These are phyloP conservation scores for Colletotrichum salicis DNA, from an alignment of 2,329 filamentous ascomycete genomes.

Conservation along the genomic window DNA sequence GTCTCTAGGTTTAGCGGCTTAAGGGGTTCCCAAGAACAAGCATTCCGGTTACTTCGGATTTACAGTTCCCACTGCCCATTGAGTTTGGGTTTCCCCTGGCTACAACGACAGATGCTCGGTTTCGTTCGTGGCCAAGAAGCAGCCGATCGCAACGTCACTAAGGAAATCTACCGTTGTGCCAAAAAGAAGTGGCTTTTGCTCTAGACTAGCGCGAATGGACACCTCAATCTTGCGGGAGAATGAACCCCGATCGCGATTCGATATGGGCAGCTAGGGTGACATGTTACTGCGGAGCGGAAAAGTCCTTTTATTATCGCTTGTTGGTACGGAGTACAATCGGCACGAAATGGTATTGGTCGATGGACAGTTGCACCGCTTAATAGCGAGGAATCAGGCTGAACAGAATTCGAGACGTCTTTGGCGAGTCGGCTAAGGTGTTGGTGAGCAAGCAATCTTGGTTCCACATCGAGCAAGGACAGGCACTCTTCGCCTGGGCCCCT, in stretches of 20 bases:
- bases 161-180: not conserved
- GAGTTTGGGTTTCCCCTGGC: not conserved
- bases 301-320: not conserved
- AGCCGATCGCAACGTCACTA: not conserved
- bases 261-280: not conserved
- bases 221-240: not conserved
- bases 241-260: not conserved
- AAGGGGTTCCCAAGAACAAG: not conserved
- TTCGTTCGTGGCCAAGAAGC: not conserved
- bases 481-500: not conserved
- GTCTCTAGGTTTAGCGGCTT: slow-evolving; percentile 2
- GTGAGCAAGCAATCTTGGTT: not conserved
- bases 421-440: not conserved
- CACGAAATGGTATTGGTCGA: not conserved
- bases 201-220: not conserved
- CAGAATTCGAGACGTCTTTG: not conserved
- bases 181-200: not conserved
- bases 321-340: not conserved
- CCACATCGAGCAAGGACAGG: slow-evolving; percentile 8
- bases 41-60: not conserved
- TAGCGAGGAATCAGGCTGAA: not conserved
- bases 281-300: not conserved
- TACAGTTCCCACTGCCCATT: not conserved
- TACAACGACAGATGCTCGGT: not conserved
- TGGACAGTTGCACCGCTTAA: not conserved